phyloP scores from a whole-genome alignment of 169 alveolate genomes.

The Neospora caninum region DNA sequence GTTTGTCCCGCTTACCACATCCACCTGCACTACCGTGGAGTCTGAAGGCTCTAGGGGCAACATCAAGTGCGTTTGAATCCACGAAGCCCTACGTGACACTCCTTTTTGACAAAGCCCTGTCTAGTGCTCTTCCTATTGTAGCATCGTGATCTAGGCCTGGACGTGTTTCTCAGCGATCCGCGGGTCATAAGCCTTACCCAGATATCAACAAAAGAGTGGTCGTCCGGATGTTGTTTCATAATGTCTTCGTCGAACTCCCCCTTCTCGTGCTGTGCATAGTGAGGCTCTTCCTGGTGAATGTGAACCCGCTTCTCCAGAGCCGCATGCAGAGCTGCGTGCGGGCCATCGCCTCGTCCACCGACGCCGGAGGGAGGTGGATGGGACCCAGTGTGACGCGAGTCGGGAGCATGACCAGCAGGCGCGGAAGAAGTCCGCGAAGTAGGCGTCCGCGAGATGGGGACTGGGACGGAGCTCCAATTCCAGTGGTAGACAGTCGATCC shows the following conservation, averaged over 20 bases:
- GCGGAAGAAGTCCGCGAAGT: neutral
- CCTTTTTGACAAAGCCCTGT: too few species aligned
- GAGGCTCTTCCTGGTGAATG: slow-evolving; percentile 9
- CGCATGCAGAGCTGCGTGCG: slow-evolving; percentile 18
- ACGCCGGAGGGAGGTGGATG: neutral
- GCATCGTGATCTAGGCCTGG: too few species aligned
- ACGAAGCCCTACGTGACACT: neutral
- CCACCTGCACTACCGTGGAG: neutral
- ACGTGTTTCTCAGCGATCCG: neutral
- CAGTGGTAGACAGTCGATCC: neutral
- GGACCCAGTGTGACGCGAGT: neutral
- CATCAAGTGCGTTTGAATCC: neutral
- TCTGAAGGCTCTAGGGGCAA: neutral
- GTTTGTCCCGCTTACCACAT: neutral
- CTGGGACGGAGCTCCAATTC: neutral
- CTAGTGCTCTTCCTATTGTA: neutral
- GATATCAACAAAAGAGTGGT: slow-evolving; percentile 54
- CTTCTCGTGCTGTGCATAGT: slow-evolving; percentile 2
- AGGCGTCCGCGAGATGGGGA: neutral
- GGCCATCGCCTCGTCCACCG: neutral
- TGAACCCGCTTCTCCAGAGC: slow-evolving; percentile 21
- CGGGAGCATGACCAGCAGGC: neutral
- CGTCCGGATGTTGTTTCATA: slow-evolving; percentile 63
- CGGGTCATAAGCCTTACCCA: slow-evolving; percentile 20
- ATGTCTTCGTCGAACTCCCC: slow-evolving; percentile 27